phyloP scores from a whole-genome alignment of 495 filamentous ascomycete genomes.

The Astrothelium subdiscretum region DNA sequence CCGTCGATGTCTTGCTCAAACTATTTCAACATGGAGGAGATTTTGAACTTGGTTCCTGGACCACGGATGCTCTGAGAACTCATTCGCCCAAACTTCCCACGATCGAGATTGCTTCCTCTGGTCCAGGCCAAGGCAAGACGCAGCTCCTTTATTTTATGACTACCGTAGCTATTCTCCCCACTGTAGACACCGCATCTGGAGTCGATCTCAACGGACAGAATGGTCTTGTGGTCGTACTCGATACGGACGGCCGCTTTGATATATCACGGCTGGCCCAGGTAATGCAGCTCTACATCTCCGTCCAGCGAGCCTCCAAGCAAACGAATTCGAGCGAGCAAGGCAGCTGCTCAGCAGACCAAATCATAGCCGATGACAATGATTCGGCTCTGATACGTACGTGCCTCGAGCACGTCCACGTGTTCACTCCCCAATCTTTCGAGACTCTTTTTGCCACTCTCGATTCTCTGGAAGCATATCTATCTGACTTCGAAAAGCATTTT shows the following conservation, averaged over 20 bases:
- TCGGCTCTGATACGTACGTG: conserved; percentile 18
- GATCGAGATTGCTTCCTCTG: conserved; percentile 46
- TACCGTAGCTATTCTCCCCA: conserved; percentile 45
- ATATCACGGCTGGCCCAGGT: conserved; percentile 42
- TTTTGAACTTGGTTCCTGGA: conserved; percentile 29
- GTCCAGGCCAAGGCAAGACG: conserved; percentile 48
- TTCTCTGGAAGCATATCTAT: conserved; percentile 39
- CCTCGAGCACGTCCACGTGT: conserved; percentile 37
- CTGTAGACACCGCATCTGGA: not conserved
- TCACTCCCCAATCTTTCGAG: conserved; percentile 43
- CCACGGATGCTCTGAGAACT: conserved; percentile 36
- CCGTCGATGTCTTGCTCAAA: not conserved
- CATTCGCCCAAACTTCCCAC: conserved; percentile 24
- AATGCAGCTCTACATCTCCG: conserved; percentile 13
- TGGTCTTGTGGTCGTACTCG: conserved; percentile 56
- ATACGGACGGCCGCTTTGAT: conserved; percentile 58
- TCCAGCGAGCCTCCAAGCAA: not conserved
- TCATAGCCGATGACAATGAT: conserved; percentile 1
- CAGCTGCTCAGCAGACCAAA: not conserved
- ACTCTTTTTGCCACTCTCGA: conserved; percentile 42
- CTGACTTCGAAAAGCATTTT: conserved; percentile 35
- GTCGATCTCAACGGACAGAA: conserved; percentile 34
- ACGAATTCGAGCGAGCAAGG: conserved; percentile 1
- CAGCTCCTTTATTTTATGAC: conserved; percentile 60
- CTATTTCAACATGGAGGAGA: not conserved